Evolutionary conservation across 177 flowering plant genomes (phyloP).

Genomic region (Telopea speciosissima): DNA sequence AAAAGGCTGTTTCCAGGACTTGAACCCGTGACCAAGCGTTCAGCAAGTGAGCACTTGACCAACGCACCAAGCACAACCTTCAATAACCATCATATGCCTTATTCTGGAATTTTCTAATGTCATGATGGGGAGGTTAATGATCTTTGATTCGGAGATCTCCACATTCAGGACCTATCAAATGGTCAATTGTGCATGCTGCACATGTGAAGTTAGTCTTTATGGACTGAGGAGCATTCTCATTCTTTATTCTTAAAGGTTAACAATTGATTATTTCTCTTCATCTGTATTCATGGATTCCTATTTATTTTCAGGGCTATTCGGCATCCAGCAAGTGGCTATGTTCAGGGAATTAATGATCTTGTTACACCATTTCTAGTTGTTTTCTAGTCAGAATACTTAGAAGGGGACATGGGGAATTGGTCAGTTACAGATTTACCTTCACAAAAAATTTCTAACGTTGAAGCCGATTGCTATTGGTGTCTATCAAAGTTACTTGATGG

Average conservation of each 20-base stretch:
- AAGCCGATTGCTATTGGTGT: slow-evolving; percentile 99
- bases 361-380: slow-evolving; percentile 91
- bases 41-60: too few species aligned
- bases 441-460: slow-evolving; percentile 56
- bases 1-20: too few species aligned
- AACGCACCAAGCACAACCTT: too few species aligned
- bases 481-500: slow-evolving; percentile 92
- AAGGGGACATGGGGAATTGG: slow-evolving; percentile 78
- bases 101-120: not conserved
- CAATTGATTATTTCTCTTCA: not conserved
- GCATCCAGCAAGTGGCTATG: slow-evolving; percentile 99
- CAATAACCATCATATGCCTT: too few species aligned
- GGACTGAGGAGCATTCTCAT: not conserved
- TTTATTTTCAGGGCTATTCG: slow-evolving; percentile 82
- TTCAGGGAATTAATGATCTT: slow-evolving; percentile 98
- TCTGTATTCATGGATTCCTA: slow-evolving; percentile 3
- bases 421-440: slow-evolving; percentile 49
- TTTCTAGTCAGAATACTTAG: slow-evolving; percentile 82
- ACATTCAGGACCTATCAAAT: not conserved
- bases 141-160: too few species aligned
- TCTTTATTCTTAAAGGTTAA: not conserved
- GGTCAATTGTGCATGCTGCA: not conserved
- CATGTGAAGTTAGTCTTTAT: not conserved
- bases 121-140: too few species aligned
- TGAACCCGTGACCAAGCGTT: too few species aligned